phyloP scores from a whole-genome alignment of 148 eudicot genomes.

The Heliamphora exappendiculata region DNA sequence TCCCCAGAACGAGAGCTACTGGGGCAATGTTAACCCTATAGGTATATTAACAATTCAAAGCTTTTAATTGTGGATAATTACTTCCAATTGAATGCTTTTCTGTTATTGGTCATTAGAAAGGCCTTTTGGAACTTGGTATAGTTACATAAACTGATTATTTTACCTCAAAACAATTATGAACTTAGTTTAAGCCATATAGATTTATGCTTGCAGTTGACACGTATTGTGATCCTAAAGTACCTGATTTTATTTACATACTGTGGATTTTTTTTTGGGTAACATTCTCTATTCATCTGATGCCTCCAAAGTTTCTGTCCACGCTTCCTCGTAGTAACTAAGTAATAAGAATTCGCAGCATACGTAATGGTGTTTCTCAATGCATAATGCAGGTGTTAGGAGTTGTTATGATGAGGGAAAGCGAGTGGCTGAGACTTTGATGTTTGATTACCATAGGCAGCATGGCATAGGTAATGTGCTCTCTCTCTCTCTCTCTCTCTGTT shows the following conservation, averaged over 20 bases:
- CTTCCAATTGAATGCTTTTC: neutral
- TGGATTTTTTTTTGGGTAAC: neutral
- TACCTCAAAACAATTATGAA: neutral
- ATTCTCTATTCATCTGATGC: too few relatives aligned
- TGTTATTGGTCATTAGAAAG: neutral
- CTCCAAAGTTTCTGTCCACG: neutral
- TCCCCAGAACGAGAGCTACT: slow-evolving; percentile 86
- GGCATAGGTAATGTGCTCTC: slow-evolving; percentile 53
- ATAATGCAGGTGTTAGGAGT: slow-evolving; percentile 73
- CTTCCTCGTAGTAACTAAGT: neutral
- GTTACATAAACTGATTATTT: neutral
- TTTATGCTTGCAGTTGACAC: neutral
- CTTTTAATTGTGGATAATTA: neutral
- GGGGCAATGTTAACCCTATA: slow-evolving; percentile 99
- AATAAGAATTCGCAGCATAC: neutral
- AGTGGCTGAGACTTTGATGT: slow-evolving; percentile 95
- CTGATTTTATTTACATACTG: neutral
- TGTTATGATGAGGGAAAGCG: slow-evolving; percentile 98
- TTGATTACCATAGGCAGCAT: slow-evolving; percentile 96
- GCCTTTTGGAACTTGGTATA: neutral
- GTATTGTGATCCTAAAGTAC: neutral
- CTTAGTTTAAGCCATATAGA: neutral
- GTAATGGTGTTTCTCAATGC: neutral
- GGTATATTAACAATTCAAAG: slow-evolving; percentile 30
- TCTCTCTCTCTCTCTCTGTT: neutral